Evolutionary conservation across 805 yeast genomes (phyloP), one percentile per base, ranked within the genome.

Genomic region (Candida parachauliodes): DNA sequence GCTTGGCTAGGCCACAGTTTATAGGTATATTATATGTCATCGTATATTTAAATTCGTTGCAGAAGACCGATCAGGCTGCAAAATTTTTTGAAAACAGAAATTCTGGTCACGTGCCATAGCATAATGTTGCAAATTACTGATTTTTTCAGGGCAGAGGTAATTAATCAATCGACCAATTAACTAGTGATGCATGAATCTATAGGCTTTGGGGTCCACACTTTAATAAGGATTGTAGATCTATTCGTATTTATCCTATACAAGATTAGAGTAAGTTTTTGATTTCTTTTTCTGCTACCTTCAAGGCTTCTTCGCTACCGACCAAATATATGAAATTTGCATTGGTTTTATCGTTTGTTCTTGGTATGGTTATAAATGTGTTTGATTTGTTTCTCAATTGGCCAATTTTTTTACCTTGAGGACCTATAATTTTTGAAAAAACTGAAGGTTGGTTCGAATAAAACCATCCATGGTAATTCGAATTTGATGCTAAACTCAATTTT

Each of bases 321-420:
- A 84, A 58, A 50, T 70, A 72, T 28, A 83, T 68, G 43, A 75
- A 74, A 41, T 80, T 72, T 7, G 10, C 19, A 22, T 12, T 31
- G 44, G 71, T 52, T 44, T 70, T 65, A 44, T 79, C 83, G 32
- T 57, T 59, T 32, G 64, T 62, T 58, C 77, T 77, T 48, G 93
- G 94, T 38, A 84, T 77, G 34, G 70, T 68, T 44, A 85, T 74
- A 40, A 75, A 69, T 26, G 83, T 70, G 14, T 75, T 77, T 15
- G 83, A 67, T 41, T 70, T 64, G 19, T 65, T 64, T 65, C 93
- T 79, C 42, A 86, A 71, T 46, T 64, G 62, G 50, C 73, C 77
- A 53, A 87, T 68, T 44, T 75, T 78, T 24, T 79, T 61, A 32
- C 96, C 96, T 48, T 77, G 81, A 11, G 87, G 79, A 7, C 96